phyloP scores from a whole-genome alignment of 805 yeast genomes.

The Isabelozyma rhagii region DNA sequence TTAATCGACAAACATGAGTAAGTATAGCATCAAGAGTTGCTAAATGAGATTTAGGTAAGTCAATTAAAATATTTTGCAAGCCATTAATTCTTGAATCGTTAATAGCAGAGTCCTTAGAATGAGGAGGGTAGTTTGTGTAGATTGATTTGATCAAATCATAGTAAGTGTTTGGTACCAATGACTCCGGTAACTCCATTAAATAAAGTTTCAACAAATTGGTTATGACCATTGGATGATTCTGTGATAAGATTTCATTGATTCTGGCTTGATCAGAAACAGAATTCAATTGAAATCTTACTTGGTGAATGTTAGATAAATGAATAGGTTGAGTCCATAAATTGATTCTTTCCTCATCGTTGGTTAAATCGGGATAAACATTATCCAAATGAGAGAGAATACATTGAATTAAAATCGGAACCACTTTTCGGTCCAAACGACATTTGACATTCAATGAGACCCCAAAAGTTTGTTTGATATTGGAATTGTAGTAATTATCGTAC shows the following conservation, averaged over 20 bases:
- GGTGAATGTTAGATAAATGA: constrained; percentile 58
- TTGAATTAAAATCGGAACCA: constrained; percentile 68
- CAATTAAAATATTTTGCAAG: constrained; percentile 60
- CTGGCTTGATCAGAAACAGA: constrained; percentile 23
- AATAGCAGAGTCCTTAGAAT: constrained; percentile 31
- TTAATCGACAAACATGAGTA: constrained; percentile 68
- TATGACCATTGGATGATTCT: constrained; percentile 52
- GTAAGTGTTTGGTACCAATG: constrained; percentile 60
- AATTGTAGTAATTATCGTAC: constrained; percentile 77
- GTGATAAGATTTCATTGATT: constrained; percentile 31
- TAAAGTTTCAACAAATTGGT: constrained; percentile 71
- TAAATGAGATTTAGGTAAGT: constrained; percentile 65
- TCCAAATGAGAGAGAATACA: constrained; percentile 67
- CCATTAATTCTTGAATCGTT: constrained; percentile 52
- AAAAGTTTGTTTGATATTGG: constrained; percentile 66
- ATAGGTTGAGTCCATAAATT: constrained; percentile 69
- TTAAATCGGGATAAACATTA: constrained; percentile 62
- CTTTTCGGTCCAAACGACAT: constrained; percentile 66
- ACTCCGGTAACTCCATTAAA: constrained; percentile 75
- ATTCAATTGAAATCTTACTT: constrained; percentile 54
- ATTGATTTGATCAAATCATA: constrained; percentile 69
- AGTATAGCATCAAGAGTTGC: constrained; percentile 81
- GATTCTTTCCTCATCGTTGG: constrained; percentile 64
- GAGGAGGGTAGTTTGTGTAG: constrained; percentile 42
- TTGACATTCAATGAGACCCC: constrained; percentile 75